Base-by-base conservation (phyloP, 352 stramenopile species). In the Phytophthora meadii region DNA sequence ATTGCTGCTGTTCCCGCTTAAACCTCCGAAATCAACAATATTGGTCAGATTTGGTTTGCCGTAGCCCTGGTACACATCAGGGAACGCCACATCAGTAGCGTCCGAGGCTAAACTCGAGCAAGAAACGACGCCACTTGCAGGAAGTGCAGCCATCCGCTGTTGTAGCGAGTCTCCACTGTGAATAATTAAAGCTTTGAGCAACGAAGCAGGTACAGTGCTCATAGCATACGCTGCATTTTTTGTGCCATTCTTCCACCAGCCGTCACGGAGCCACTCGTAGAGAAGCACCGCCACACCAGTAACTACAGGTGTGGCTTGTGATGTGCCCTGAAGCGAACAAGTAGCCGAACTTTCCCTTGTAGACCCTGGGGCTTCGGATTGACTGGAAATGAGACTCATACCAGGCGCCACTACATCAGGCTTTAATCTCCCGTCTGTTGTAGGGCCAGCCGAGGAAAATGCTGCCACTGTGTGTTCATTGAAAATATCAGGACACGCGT, bases 401-500 rank as follows among this genome's bases (percentile, higher is more conserved):
- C 91, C 91, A 1, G 91, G 91, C 2, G 86, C 88, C 5, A 97
- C 80, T 15, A 97, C 72, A 24, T 97, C 91, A 11, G 91, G 91
- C 65, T 97, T 97, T 42, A 97, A 70, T 22, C 90, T 78, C 5
- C 82, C 81, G 65, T 97, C 89, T 1, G 74, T 80, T 2, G 90
- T 97, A 1, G 89, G 89, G 0, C 90, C 91, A 12, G 73, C 72
- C 14, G 84, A 95, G 11, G 84, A 95, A 65, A 97, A 97, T 14
- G 78, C 89, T 12, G 89, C 88, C 5, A 97, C 78, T 1, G 88
- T 89, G 41, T 70, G 68, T 25, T 91, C 72, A 47, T 94, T 94
- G 52, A 92, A 90, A 12, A 92, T 74, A 10, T 74, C 64, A 2
- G 75, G 59, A n/a, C 87, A 94, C 25, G 66, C 62, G 3, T 72